Evolutionary conservation across 2,329 filamentous ascomycete species (phyloP), one percentile per base, ranked within the genome.

Genomic region (Talaromyces islandicus): DNA sequence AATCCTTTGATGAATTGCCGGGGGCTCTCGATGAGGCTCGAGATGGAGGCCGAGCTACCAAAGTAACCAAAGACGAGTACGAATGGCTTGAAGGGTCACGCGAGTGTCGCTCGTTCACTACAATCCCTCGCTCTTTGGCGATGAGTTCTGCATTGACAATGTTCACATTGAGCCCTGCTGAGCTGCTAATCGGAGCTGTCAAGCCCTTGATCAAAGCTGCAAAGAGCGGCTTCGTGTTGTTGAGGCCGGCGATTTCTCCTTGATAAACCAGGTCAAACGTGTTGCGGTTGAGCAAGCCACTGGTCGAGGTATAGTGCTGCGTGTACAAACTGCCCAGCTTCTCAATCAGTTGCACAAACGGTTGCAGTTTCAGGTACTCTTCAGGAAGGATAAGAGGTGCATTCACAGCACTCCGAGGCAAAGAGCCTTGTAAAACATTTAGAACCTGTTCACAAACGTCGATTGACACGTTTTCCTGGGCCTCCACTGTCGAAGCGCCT

Each of bases 381-480:
- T 92, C 89, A 0, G 89, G 89, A 17, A 92, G 78, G 63, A 93
- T 93, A 58, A 93, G 82, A 4, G 90, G 90, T 0, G 89, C 90
- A 64, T 94, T 93, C 69, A 93, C 90, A 5, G 90, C 89, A 21
- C 83, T 85, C 1, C 88, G 89, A 0, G 90, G 90, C 1, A 92
- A 79, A 0, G 88, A 87, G 3, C 90, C 90, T 0, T 81, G 79
- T 2, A 94, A 78, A 48, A 93, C 90, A 60, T 87, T 83, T 0
- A 89, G 80, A 12, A 92, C 88, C 74, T 94, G 90, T 35, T 88
- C 87, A 72, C 90, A 93, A 9, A 93, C 90, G 66, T 93, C 90
- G 63, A 92, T 83, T 1, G 88, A 90, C 3, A 92, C 90, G 63
- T 92, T 92, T 69, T 93, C 89, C 71, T 94, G 90, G 0, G 90